These are phyloP conservation scores for Coemansia erecta DNA, from an alignment of 192 early-diverging fungal genomes.

Conservation along the genomic window DNA sequence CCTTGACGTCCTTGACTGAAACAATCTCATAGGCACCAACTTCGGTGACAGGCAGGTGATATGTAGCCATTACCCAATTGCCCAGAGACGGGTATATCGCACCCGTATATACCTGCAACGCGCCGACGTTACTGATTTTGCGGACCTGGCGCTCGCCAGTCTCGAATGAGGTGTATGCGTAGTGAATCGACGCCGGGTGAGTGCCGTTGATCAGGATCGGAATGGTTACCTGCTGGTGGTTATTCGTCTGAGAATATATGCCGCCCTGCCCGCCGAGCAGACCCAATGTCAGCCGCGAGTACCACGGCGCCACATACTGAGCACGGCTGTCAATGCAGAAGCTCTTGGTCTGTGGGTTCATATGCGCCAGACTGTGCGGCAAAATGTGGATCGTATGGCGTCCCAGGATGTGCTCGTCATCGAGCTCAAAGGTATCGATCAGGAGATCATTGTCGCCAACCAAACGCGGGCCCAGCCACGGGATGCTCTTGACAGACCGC, in stretches of 20 bases:
- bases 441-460: slow-evolving; percentile 53
- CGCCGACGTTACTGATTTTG: slow-evolving; percentile 22
- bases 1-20: slow-evolving; percentile 39
- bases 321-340: slow-evolving; percentile 32
- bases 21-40: slow-evolving; percentile 41
- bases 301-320: slow-evolving; percentile 26
- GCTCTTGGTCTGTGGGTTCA: slow-evolving; percentile 31
- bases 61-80: slow-evolving; percentile 46
- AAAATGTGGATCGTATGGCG: slow-evolving; percentile 52
- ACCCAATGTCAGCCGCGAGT: slow-evolving; percentile 17
- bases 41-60: slow-evolving; percentile 33
- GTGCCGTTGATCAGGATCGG: slow-evolving; percentile 53
- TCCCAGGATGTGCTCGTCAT: slow-evolving; percentile 51
- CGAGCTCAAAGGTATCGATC: slow-evolving; percentile 44
- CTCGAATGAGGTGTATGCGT: slow-evolving; percentile 40
- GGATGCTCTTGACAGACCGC: slow-evolving; percentile 34
- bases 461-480: slow-evolving; percentile 35
- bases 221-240: slow-evolving; percentile 12
- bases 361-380: slow-evolving; percentile 49
- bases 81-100: slow-evolving; percentile 35
- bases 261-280: slow-evolving; percentile 8
- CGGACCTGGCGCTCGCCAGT: slow-evolving; percentile 33
- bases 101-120: slow-evolving; percentile 24
- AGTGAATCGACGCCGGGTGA: slow-evolving; percentile 34
- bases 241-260: slow-evolving; percentile 4